Conservation (phyloP, 345 rosid species). For the Punica granatum region DNA sequence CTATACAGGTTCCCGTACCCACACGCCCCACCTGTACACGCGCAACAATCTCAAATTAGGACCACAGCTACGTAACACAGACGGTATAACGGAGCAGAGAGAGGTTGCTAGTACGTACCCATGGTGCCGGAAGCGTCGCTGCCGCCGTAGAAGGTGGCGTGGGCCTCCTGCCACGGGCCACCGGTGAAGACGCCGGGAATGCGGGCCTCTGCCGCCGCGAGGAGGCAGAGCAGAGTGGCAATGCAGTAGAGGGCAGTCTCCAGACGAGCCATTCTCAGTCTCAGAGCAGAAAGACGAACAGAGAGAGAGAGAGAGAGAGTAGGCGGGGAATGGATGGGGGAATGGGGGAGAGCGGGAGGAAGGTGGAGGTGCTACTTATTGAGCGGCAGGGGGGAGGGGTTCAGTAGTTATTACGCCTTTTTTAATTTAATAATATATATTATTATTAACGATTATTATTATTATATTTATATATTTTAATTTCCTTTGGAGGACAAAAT, state of each 20-base stretch:
- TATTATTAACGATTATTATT: not conserved
- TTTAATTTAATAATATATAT: not conserved
- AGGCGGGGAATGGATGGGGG: constrained; percentile 18
- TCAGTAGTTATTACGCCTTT: not conserved
- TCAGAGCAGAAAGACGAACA: not conserved
- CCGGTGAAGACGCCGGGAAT: constrained; percentile 36
- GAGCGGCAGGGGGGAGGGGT: not conserved
- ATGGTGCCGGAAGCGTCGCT: constrained; percentile 59
- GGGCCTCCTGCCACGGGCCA: constrained; percentile 36
- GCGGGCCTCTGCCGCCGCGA: constrained; percentile 15
- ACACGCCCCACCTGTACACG: constrained; percentile 76
- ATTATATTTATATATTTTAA: too few species aligned
- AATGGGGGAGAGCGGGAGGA: constrained; percentile 21
- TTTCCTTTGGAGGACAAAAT: too few species aligned
- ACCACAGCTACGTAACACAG: not conserved
- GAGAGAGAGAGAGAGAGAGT: constrained; percentile 14
- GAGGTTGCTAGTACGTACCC: constrained; percentile 23
- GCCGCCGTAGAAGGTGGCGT: constrained; percentile 62
- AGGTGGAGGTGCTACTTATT: constrained; percentile 29
- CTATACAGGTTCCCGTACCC: constrained; percentile 94
- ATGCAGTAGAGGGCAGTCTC: constrained; percentile 6
- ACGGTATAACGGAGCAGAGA: not conserved
- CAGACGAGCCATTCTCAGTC: constrained; percentile 3
- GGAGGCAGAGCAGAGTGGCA: constrained; percentile 16
- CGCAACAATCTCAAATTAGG: not conserved